Conservation (phyloP, 495 filamentous ascomycete species). For the Annulohypoxylon moriforme region DNA sequence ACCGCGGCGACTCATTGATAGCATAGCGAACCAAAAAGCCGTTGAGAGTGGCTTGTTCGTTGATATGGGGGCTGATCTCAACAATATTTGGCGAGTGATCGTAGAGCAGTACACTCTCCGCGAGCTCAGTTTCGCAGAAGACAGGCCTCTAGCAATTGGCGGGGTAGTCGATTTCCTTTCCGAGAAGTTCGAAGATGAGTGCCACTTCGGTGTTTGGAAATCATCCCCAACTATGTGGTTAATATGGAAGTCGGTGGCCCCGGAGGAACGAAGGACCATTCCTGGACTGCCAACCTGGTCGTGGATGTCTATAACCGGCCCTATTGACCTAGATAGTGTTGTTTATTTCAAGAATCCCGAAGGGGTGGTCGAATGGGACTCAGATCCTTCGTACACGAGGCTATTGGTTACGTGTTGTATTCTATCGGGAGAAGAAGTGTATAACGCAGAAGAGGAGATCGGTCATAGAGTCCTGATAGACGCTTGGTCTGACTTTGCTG, state of each 20-base stretch:
- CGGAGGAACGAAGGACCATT: slow-evolving; percentile 10
- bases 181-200: slow-evolving; percentile 14
- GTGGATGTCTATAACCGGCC: slow-evolving; percentile 32
- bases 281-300: slow-evolving; percentile 28
- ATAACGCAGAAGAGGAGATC: background rate
- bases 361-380: slow-evolving; percentile 20
- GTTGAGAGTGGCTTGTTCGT: slow-evolving; percentile 9
- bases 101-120: slow-evolving; percentile 35
- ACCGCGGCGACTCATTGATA: slow-evolving; percentile 25
- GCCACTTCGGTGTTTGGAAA: slow-evolving; percentile 30
- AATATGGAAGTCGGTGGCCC: slow-evolving; percentile 16
- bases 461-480: slow-evolving; percentile 11
- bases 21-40: slow-evolving; percentile 5
- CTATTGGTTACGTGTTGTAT: slow-evolving; percentile 17
- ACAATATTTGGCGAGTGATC: slow-evolving; percentile 28
- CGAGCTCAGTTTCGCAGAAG: slow-evolving; percentile 19
- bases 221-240: slow-evolving; percentile 20
- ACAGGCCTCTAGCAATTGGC: slow-evolving; percentile 28
- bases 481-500: slow-evolving; percentile 27
- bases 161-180: slow-evolving; percentile 31
- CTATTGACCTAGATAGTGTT: slow-evolving; percentile 26
- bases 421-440: slow-evolving; percentile 15
- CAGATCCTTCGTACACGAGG: background rate
- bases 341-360: slow-evolving; percentile 30
- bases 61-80: slow-evolving; percentile 18